A percentile compares a stretch with the other conserved stretches of the same genome.
Conservation (phyloP, 768 basidiomycete species). For the Bullera alba region DNA sequence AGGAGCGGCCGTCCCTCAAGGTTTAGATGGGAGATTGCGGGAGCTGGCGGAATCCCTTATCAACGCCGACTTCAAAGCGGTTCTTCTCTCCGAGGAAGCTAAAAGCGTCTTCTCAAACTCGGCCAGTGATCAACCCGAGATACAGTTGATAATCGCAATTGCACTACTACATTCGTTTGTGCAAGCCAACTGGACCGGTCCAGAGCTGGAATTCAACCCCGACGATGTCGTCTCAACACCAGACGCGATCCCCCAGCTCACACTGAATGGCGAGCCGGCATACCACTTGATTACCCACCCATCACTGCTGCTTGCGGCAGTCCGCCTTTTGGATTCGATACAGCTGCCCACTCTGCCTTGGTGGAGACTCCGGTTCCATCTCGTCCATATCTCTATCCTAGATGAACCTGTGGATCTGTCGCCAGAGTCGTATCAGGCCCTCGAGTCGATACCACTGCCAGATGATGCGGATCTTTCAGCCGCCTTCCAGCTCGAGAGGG, state of each 20-base stretch:
- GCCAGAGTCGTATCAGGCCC: constrained; percentile 41
- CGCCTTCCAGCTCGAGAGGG: constrained; percentile 65
- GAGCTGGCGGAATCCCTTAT: constrained; percentile 39
- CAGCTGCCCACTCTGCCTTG: constrained; percentile 56
- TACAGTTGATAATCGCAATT: constrained; percentile 58
- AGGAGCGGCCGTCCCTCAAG: constrained; percentile 7
- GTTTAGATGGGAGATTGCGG: constrained; percentile 3
- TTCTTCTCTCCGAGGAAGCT: constrained; percentile 48
- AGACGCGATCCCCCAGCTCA: constrained; percentile 66
- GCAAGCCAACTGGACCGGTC: constrained; percentile 95
- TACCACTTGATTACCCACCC: constrained; percentile 77
- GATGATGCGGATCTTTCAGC: constrained; percentile 61
- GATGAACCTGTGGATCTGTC: constrained; percentile 68
- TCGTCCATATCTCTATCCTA: constrained; percentile 64
- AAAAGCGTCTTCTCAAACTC: constrained; percentile 43
- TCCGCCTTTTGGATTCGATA: constrained; percentile 57
- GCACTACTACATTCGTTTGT: constrained; percentile 82
- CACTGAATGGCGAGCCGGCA: constrained; percentile 83
- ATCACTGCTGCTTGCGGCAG: constrained; percentile 66
- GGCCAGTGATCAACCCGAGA: constrained; percentile 36
- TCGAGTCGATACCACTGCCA: constrained; percentile 46
- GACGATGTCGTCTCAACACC: constrained; percentile 33
- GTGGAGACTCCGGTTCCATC: constrained; percentile 74
- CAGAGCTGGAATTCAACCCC: constrained; percentile 60
- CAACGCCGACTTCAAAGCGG: constrained; percentile 45